Evolutionary conservation across 495 filamentous ascomycete genomes (phyloP), one percentile per base, ranked within the genome.

Genomic region (Talaromyces adpressus): DNA sequence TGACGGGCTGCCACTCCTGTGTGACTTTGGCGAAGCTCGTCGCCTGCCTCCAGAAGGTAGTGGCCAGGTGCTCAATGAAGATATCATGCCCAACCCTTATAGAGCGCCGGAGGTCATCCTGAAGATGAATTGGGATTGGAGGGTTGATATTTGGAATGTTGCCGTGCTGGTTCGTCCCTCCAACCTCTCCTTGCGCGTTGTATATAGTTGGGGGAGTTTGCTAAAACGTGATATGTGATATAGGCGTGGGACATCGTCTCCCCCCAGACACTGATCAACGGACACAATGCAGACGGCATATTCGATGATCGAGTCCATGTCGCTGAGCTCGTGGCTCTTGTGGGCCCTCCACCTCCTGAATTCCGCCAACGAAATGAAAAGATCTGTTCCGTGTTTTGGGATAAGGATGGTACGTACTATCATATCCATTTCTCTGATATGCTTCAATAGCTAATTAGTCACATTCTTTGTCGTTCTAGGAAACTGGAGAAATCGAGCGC

Each of bases 91-190:
- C 25, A 25, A 25, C 25, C 25, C 25, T 25, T 25, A 25, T 25
- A 25, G 25, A 25, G 25, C 25, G 25, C 25, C 25, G 25, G 25
- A 25, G 25, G 25, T 25, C 25, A 25, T 25, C 25, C 25, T 25
- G 25, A 25, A 25, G 25, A 25, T 25, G 25, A 25, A 25, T 25
- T 25, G 25, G 25, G 25, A 66, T 52, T 77, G 73, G 36, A 74
- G 70, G 57, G 76, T 65, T 59, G 76, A 79, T 54, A 77, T 79
- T 56, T 78, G 74, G 72, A 76, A 73, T 66, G 61, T 76, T 39
- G 74, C 71, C 39, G 34, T 69, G 22, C 41, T 73, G 64, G 72
- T 69, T n/a, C n/a, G n/a, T n/a, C n/a, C n/a, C n/a, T n/a, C n/a
- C n/a, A n/a, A n/a, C n/a, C n/a, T n/a, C n/a, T n/a, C n/a, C n/a